Evolutionary conservation across 1,284 basidiomycete genomes (phyloP).

Genomic region (Irpex sp.): DNA sequence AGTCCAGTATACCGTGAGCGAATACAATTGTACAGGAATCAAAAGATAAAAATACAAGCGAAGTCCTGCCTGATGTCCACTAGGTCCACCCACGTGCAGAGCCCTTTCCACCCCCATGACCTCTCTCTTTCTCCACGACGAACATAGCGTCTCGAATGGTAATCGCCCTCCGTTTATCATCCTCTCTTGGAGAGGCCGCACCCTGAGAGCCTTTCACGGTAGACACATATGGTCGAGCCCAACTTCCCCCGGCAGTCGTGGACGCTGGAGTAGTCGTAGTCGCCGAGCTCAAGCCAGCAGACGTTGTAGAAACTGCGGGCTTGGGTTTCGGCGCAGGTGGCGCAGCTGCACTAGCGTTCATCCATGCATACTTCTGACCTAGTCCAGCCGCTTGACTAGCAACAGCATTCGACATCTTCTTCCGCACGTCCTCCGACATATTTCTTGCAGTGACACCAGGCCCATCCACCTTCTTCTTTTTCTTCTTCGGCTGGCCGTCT

Average conservation of each 20-base stretch:
- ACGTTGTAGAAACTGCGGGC: constrained; percentile 25
- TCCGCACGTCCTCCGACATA: constrained; percentile 83
- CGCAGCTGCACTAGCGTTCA: constrained; percentile 52
- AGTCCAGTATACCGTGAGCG: neutral
- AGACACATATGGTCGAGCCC: constrained; percentile 66
- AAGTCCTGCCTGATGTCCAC: neutral
- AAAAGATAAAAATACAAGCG: neutral
- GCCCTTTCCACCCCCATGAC: constrained; percentile 72
- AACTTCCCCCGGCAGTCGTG: constrained; percentile 27
- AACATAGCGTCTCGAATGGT: constrained; percentile 77
- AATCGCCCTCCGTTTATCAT: constrained; percentile 48
- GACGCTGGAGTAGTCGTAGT: constrained; percentile 30
- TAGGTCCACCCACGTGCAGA: constrained; percentile 66
- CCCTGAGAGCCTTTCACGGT: constrained; percentile 32
- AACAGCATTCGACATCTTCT: constrained; percentile 84
- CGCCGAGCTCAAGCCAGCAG: constrained; percentile 26
- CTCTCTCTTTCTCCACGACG: constrained; percentile 69
- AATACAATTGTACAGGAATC: neutral
- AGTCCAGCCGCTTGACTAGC: constrained; percentile 83
- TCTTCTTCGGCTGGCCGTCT: constrained; percentile 64
- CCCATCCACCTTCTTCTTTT: constrained; percentile 72
- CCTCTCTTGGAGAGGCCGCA: constrained; percentile 41
- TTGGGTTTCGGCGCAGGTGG: constrained; percentile 45
- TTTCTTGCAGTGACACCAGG: constrained; percentile 79
- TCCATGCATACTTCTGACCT: constrained; percentile 76